Percentiles rank a stretch among this genome's conserved stretches.
phyloP scores from a whole-genome alignment of 305 asterid species.

The Stenogyne calaminthoides region DNA sequence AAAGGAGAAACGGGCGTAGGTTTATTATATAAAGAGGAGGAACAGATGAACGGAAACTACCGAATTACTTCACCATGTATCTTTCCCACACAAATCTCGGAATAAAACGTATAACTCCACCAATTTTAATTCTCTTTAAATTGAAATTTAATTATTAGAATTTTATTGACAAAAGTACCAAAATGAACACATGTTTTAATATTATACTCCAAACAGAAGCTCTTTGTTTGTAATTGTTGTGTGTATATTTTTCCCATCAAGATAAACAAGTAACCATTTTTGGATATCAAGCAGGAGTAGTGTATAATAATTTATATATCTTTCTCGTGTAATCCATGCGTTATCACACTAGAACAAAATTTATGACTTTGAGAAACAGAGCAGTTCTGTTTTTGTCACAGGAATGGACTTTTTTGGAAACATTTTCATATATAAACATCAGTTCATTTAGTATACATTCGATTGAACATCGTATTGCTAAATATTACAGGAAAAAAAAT shows the following conservation, averaged over 20 bases:
- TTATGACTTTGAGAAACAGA: not conserved
- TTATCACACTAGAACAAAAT: too few species aligned
- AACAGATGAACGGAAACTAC: constrained; percentile 16
- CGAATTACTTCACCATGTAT: constrained; percentile 1
- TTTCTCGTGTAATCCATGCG: too few species aligned
- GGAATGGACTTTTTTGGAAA: not conserved
- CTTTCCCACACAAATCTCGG: constrained; percentile 10
- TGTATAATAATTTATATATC: too few species aligned
- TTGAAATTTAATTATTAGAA: too few species aligned
- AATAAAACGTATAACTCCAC: not conserved
- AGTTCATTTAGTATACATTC: not conserved
- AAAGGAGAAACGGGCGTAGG: not conserved
- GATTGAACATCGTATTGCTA: not conserved
- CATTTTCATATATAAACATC: not conserved
- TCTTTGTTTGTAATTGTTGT: too few species aligned
- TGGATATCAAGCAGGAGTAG: too few species aligned
- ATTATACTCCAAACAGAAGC: too few species aligned
- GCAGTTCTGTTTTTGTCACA: not conserved
- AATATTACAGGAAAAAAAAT: too few species aligned
- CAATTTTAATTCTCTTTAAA: not conserved
- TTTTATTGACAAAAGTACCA: too few species aligned
- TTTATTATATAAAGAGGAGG: not conserved
- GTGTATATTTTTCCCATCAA: too few species aligned
- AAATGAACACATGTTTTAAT: too few species aligned
- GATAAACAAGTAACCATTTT: too few species aligned